Evolutionary conservation across 1,139 yeast species (phyloP).

Genomic region (Insectozyma bohioensis): DNA sequence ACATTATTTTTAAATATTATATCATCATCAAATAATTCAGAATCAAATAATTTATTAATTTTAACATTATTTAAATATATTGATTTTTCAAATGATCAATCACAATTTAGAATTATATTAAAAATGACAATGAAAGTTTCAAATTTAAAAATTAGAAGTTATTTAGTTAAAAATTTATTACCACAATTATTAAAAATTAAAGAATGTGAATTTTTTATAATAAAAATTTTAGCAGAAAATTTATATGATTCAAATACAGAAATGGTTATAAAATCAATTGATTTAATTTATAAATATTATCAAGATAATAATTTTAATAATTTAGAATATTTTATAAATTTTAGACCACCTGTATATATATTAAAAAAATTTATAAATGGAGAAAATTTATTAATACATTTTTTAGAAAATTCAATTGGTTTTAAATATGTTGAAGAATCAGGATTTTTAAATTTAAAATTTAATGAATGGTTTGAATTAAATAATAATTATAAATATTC

Average conservation of each 20-base stretch:
- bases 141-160: constrained; percentile 49
- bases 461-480: constrained; percentile 27
- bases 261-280: constrained; percentile 61
- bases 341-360: constrained; percentile 33
- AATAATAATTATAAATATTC: constrained; percentile 24
- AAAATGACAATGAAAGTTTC: constrained; percentile 64
- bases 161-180: constrained; percentile 56
- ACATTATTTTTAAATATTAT: constrained; percentile 76
- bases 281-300: constrained; percentile 22
- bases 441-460: constrained; percentile 34
- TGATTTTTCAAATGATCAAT: constrained; percentile 60
- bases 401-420: constrained; percentile 33
- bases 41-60: constrained; percentile 54
- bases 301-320: constrained; percentile 15
- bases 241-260: constrained; percentile 64
- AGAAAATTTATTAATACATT: constrained; percentile 24
- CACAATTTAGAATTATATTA: constrained; percentile 67
- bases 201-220: constrained; percentile 37
- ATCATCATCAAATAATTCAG: constrained; percentile 34
- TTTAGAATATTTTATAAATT: constrained; percentile 26
- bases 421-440: constrained; percentile 35
- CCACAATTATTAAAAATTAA: constrained; percentile 37
- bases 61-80: constrained; percentile 57
- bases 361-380: constrained; percentile 28
- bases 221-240: constrained; percentile 61